Conservation (phyloP, 768 basidiomycete genomes). For the Boletus reticulatus region DNA sequence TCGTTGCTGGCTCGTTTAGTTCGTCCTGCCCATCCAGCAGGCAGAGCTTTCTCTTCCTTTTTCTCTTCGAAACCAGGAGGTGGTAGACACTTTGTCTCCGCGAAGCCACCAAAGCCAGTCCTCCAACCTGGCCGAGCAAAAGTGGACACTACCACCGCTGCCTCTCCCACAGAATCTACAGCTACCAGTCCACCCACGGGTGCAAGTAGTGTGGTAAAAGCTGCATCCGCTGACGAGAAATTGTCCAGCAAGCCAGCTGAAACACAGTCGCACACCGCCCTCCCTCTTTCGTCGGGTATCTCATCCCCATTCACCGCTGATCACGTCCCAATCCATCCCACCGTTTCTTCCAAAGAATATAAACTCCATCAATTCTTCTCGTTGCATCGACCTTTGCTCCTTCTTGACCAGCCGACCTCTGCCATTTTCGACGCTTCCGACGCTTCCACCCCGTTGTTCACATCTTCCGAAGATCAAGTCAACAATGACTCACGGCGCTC, state of each 20-base stretch:
- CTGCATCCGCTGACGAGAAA: constrained; percentile 27
- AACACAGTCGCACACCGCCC: constrained; percentile 15
- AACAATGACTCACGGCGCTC: constrained; percentile 27
- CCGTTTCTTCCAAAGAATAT: constrained; percentile 64
- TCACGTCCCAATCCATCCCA: constrained; percentile 43
- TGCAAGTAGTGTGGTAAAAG: constrained; percentile 11
- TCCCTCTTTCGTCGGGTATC: constrained; percentile 8
- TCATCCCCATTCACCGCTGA: constrained; percentile 15
- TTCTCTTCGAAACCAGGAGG: constrained; percentile 81
- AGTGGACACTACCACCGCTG: constrained; percentile 37
- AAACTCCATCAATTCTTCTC: constrained; percentile 86
- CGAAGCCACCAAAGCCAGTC: constrained; percentile 59
- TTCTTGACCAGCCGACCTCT: constrained; percentile 59
- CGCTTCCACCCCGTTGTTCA: constrained; percentile 17
- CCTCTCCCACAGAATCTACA: constrained; percentile 29
- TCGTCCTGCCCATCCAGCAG: constrained; percentile 43
- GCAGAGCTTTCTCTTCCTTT: constrained; percentile 71
- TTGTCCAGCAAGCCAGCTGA: constrained; percentile 24
- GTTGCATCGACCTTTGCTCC: constrained; percentile 73
- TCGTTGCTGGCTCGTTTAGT: constrained; percentile 51
- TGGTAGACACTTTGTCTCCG: constrained; percentile 68
- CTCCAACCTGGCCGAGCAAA: constrained; percentile 38
- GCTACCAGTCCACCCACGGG: constrained; percentile 14
- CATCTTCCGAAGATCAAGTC: constrained; percentile 19
- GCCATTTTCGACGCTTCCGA: constrained; percentile 46